These are phyloP conservation scores for Trifolium subterraneum DNA, from an alignment of 306 rosid species.

Conservation along the genomic window DNA sequence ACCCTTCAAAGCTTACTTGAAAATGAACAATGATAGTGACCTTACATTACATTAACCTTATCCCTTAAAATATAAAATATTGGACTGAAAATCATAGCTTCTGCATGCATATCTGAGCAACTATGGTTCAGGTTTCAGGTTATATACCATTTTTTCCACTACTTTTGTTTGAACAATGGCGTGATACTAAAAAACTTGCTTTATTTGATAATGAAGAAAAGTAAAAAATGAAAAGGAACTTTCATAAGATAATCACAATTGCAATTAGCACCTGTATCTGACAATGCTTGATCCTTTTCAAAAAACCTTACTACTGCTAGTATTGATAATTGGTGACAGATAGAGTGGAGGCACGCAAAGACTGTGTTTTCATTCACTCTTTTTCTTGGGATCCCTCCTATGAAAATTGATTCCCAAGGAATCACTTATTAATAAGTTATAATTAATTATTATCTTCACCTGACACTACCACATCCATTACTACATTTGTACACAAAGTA, in stretches of 20 bases:
- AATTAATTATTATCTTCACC: neutral
- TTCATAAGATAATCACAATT: constrained; percentile 42
- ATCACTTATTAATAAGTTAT: neutral
- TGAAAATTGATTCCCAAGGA: constrained; percentile 30
- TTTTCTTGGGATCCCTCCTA: constrained; percentile 40
- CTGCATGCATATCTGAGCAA: constrained; percentile 48
- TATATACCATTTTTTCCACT: constrained; percentile 44
- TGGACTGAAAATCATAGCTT: constrained; percentile 65
- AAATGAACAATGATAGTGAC: constrained; percentile 49
- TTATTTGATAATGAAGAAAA: constrained; percentile 40
- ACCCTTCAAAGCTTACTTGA: constrained; percentile 49
- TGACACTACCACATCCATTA: neutral
- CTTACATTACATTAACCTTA: constrained; percentile 47
- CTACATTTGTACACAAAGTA: neutral
- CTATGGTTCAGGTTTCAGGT: constrained; percentile 46
- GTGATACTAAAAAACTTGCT: constrained; percentile 48
- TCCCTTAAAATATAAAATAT: constrained; percentile 53
- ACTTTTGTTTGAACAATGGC: constrained; percentile 43
- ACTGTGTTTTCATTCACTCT: constrained; percentile 47
- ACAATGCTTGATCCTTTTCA: constrained; percentile 50
- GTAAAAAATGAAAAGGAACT: constrained; percentile 31
- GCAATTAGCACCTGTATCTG: constrained; percentile 62
- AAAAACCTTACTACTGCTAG: constrained; percentile 41
- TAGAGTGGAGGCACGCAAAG: constrained; percentile 39
- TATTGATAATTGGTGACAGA: constrained; percentile 32